Percentiles rank a stretch among this genome's conserved stretches.
These are phyloP conservation scores for Bruguiera parviflora DNA, from an alignment of 345 rosid species.

Conservation along the genomic window DNA sequence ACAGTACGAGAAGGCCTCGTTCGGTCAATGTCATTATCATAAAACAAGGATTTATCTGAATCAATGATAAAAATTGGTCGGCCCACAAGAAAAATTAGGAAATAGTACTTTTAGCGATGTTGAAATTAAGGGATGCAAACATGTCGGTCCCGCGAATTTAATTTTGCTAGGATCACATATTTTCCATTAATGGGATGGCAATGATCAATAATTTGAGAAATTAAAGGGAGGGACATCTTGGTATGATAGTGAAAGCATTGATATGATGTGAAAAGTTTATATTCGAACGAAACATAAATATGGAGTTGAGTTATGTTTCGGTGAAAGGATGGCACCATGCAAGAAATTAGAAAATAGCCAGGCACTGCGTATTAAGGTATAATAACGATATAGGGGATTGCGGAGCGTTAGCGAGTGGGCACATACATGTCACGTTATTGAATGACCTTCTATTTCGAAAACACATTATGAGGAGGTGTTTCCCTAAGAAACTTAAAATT, in stretches of 20 bases:
- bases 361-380: too few species aligned
- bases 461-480: too few species aligned
- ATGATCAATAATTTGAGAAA: neutral
- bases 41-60: neutral
- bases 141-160: slow-evolving; percentile 11
- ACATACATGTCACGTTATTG: too few species aligned
- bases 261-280: neutral
- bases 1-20: neutral
- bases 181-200: slow-evolving; percentile 1
- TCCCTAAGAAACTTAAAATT: too few species aligned
- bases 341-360: too few species aligned
- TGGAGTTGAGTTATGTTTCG: neutral
- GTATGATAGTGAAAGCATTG: neutral
- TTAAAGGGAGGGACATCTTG: neutral
- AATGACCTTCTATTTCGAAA: too few species aligned
- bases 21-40: neutral
- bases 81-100: slow-evolving; percentile 11
- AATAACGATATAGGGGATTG: too few species aligned
- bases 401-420: too few species aligned
- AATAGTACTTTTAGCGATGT: neutral
- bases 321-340: neutral
- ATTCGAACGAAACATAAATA: neutral
- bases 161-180: neutral
- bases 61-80: neutral
- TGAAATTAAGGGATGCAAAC: neutral